Evolutionary conservation across 306 rosid genomes (phyloP).

Genomic region (Quercus suber): DNA sequence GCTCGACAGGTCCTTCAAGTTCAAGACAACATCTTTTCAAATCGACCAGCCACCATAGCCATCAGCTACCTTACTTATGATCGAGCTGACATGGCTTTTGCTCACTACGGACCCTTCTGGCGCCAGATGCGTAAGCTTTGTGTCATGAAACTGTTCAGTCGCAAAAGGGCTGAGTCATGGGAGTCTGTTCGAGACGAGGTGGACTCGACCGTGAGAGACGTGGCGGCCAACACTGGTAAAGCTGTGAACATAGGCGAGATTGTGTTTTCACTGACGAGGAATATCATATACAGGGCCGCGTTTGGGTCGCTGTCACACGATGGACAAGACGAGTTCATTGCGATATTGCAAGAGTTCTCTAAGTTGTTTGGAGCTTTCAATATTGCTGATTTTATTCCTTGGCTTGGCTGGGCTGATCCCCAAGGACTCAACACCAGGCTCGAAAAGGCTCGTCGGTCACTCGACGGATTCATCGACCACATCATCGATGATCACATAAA

Average conservation of each 20-base stretch:
- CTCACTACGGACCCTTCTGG: slow-evolving; percentile 94
- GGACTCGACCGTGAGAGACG: slow-evolving; percentile 29
- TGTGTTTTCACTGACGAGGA: slow-evolving; percentile 57
- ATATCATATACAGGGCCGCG: slow-evolving; percentile 74
- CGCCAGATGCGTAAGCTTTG: slow-evolving; percentile 87
- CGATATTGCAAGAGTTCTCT: slow-evolving; percentile 74
- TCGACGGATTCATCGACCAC: slow-evolving; percentile 64
- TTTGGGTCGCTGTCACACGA: slow-evolving; percentile 56
- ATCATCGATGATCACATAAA: slow-evolving; percentile 66
- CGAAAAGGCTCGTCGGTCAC: slow-evolving; percentile 42
- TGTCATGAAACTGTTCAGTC: slow-evolving; percentile 82
- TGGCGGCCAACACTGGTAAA: slow-evolving; percentile 22
- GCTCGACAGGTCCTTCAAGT: slow-evolving; percentile 83
- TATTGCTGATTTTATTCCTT: slow-evolving; percentile 67
- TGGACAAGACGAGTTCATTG: slow-evolving; percentile 74
- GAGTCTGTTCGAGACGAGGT: slow-evolving; percentile 73
- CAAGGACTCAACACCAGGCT: slow-evolving; percentile 60
- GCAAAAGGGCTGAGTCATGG: slow-evolving; percentile 86
- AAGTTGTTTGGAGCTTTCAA: slow-evolving; percentile 87
- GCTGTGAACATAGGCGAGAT: slow-evolving; percentile 61
- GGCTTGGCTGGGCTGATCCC: slow-evolving; percentile 58
- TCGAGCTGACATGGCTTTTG: slow-evolving; percentile 94
- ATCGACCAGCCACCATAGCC: slow-evolving; percentile 82
- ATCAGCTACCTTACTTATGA: slow-evolving; percentile 77
- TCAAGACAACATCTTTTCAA: slow-evolving; percentile 73